Evolutionary conservation across 176 grass and related monocot species (phyloP).

Genomic region (Eremochloa ophiuroides): DNA sequence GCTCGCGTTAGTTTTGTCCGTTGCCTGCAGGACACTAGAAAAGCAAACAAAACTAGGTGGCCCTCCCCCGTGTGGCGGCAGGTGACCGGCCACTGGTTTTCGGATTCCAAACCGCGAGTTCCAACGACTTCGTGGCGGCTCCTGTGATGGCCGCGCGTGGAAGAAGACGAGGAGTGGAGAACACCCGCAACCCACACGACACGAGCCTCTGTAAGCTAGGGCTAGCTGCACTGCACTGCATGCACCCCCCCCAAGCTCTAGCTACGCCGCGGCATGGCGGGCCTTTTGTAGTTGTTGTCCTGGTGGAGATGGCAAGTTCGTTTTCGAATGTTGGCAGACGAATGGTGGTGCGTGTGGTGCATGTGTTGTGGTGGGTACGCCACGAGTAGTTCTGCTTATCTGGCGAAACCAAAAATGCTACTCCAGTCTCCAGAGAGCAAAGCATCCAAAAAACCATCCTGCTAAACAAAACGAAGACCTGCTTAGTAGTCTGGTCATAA

Average conservation of each 20-base stretch:
- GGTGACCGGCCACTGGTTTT: not conserved
- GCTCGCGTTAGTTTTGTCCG: not conserved
- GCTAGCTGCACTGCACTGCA: not conserved
- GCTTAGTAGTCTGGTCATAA: no score
- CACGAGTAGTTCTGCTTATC: not conserved
- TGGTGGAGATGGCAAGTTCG: not conserved
- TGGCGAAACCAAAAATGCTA: not conserved
- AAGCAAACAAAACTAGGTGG: not conserved
- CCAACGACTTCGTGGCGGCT: not conserved
- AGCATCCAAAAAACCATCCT: not conserved
- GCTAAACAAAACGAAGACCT: no score
- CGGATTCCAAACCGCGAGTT: not conserved
- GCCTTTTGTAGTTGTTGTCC: constrained; percentile 10
- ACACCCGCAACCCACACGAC: not conserved
- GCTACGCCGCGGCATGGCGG: not conserved
- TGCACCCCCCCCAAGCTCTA: not conserved
- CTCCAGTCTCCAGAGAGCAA: not conserved
- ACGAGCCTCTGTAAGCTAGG: not conserved
- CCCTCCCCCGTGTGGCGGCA: not conserved
- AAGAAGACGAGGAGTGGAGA: not conserved
- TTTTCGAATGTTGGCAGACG: not conserved
- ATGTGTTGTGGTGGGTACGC: not conserved
- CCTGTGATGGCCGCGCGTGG: not conserved
- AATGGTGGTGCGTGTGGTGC: not conserved
- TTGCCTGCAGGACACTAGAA: not conserved